Base-by-base conservation (phyloP, 2,329 filamentous ascomycete species). In the Aspergillus thermomutatus region DNA sequence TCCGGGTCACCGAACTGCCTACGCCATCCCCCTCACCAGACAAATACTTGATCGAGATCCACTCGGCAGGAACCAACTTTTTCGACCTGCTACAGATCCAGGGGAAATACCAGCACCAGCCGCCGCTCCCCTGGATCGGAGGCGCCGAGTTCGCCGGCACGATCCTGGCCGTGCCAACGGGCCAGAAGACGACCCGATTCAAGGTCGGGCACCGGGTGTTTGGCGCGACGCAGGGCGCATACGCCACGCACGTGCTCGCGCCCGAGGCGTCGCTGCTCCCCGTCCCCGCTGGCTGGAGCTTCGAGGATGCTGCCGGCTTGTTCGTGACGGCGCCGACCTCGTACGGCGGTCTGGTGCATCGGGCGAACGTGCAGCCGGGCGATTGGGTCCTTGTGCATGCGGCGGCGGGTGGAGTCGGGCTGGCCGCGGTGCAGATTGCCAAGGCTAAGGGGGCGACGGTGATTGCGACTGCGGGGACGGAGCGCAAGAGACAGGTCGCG, bases 41-140 rank as follows among this genome's bases (percentile, higher is more conserved):
- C 69, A 86, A 96, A 77, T 97, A 97, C 73, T 82, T 95, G 61
- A 89, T 97, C 71, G 84, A 87, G 69, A 89, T 97, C 67, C 90
- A 91, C 75, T 91, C 93, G 49, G 84, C 89, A 0, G 93, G 91
- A 21, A 90, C 91, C 68, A 97, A 97, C 79, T 97, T 97, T 83
- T 97, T 97, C 80, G 93, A 97, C 73, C 89, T 96, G 56, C 85
- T 97, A 54, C 93, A 97, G 72, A 91, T 97, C 69, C 88, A 91
- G 69, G 93, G 93, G 55, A 96, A 95, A 83, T 97, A 97, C 77
- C 93, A 97, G 72, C 83, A 91, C 71, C 92, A 97, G 68, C 92
- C 92, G 0, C 86, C 89, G 0, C 87, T 97, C 50, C 92, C 92
- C 31, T 96, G 92, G 92, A 78, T 93, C 50, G 86, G 91, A 0